Base-by-base conservation (phyloP, 306 rosid genomes). In the Ceratonia siliqua region DNA sequence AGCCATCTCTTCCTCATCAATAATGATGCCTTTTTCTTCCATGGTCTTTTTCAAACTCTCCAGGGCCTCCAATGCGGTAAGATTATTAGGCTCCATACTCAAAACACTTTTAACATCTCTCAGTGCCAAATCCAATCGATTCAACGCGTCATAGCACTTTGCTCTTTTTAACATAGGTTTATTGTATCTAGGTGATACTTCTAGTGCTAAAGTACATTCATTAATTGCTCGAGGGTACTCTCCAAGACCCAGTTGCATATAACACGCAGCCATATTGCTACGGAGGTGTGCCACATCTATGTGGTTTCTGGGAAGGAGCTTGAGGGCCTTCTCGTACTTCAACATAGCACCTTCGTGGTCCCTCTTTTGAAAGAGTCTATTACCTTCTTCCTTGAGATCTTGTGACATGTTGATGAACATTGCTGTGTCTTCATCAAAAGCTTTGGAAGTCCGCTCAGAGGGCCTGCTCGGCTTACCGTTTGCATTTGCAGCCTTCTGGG, bases 371-470 rank as follows among this genome's bases (percentile, higher is more conserved):
- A 85, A 93, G 4, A 90, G 89, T 41, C 50, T 81, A 78, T 83
- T 86, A 32, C 97, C 98, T 80, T 89, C 98, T 57, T 93, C 98
- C 35, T 82, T 82, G 8, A 93, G 87, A 61, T 90, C 95, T 4
- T 89, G 91, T 25, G 98, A 84, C 98, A 93, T 93, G 87, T 73
- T 90, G 78, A 93, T 87, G 89, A 93, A 93, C 76, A 90, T 87
- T 5, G 95, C 88, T 0, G 95, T 93, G 82, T 93, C 98, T 18
- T 89, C 93, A 70, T 93, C 98, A 33, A 85, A 72, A 1, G 88
- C 84, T 46, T 87, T 91, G 15, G 93, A 66, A 70, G 82, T 57
- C 21, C 84, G 69, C 1, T 85, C 94, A 10, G 55, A 77, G 14
- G 72, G 27, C 64, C 83, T 86, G 25, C 73, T 63, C 6, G 72